Evolutionary conservation across 2,329 filamentous ascomycete genomes (phyloP).

Genomic region (Colletotrichum sp.): DNA sequence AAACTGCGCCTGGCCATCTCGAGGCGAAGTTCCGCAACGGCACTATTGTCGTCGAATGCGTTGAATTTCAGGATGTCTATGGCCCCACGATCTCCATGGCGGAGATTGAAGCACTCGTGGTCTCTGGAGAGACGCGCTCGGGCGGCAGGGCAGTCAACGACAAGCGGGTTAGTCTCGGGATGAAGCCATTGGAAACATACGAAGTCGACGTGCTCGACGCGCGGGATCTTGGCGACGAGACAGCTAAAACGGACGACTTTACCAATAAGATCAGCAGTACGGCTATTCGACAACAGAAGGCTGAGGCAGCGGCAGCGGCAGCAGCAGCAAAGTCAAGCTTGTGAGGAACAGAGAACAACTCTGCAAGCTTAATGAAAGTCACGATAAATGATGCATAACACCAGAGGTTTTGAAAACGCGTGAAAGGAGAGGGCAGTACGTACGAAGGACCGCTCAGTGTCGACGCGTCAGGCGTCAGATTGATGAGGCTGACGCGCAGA

Average conservation of each 20-base stretch:
- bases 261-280: slow-evolving; percentile 91
- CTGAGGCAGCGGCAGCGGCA: slow-evolving; percentile 21
- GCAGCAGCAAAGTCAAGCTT: not conserved
- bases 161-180: slow-evolving; percentile 77
- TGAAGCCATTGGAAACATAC: slow-evolving; percentile 77
- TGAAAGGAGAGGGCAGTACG: not conserved
- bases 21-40: slow-evolving; percentile 63
- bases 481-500: not conserved
- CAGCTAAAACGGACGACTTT: slow-evolving; percentile 64
- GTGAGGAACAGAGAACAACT: not conserved
- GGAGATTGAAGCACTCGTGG: slow-evolving; percentile 78
- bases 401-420: not conserved
- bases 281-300: slow-evolving; percentile 68
- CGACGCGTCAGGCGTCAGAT: not conserved
- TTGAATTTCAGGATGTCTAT: slow-evolving; percentile 85
- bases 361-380: not conserved
- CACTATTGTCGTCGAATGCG: slow-evolving; percentile 73
- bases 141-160: slow-evolving; percentile 88
- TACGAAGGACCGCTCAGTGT: not conserved
- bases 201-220: slow-evolving; percentile 89
- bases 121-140: slow-evolving; percentile 85
- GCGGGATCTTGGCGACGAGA: slow-evolving; percentile 50
- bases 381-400: not conserved
- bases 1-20: slow-evolving; percentile 42
- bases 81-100: slow-evolving; percentile 89